Conservation (phyloP, 768 basidiomycete genomes). For the Candolleomyces aberdarensis region DNA sequence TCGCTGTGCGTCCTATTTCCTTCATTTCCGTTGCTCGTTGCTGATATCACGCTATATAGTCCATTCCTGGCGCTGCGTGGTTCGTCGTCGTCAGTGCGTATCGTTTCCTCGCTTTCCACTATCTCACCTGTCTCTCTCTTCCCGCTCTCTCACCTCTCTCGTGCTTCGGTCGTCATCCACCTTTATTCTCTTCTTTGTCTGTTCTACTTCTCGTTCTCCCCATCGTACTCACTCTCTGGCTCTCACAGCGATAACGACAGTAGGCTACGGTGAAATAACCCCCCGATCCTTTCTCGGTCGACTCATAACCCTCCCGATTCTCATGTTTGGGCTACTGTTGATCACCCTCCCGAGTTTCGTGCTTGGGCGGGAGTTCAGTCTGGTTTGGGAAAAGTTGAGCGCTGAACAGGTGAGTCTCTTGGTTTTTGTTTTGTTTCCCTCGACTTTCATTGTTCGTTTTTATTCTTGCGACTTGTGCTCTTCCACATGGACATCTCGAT, state of each 20-base stretch:
- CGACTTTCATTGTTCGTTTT: too few relatives aligned
- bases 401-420: constrained; percentile 18
- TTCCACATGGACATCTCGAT: too few relatives aligned
- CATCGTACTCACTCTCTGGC: neutral
- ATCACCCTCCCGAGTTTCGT: constrained; percentile 93
- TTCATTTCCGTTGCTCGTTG: too few relatives aligned
- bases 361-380: constrained; percentile 85
- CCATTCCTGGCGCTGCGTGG: constrained; percentile 54
- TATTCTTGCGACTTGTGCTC: too few relatives aligned
- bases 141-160: neutral
- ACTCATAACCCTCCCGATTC: constrained; percentile 79
- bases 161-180: neutral
- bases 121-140: neutral
- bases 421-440: too few relatives aligned
- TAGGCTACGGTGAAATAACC: constrained; percentile 79
- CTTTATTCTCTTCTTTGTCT: neutral
- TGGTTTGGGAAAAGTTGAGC: constrained; percentile 85
- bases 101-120: neutral
- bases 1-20: constrained; percentile 44
- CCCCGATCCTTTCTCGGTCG: constrained; percentile 85
- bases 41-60: neutral
- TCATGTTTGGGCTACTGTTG: constrained; percentile 82
- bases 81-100: constrained; percentile 78
- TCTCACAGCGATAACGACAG: neutral
- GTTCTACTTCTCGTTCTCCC: constrained; percentile 9